These are phyloP conservation scores for Hanseniaspora uvarum DNA, from an alignment of 1,139 yeast genomes.

Conservation along the genomic window DNA sequence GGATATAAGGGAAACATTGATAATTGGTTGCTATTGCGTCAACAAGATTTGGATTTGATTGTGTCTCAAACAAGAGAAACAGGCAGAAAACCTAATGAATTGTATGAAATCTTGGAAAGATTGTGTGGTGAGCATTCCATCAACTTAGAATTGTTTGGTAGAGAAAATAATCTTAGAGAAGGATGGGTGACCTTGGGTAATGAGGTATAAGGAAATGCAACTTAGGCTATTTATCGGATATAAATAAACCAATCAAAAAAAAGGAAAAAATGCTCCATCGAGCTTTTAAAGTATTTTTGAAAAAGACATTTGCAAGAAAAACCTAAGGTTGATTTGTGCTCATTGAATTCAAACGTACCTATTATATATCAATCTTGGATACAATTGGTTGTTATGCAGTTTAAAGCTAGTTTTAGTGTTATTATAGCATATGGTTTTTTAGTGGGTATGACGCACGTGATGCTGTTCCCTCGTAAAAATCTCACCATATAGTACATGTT, in stretches of 20 bases:
- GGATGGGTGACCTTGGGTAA: constrained; percentile 92
- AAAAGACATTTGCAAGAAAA: too few relatives aligned
- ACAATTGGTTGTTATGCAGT: too few relatives aligned
- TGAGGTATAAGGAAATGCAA: constrained; percentile 46
- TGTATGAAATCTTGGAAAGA: constrained; percentile 75
- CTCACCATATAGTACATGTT: neutral
- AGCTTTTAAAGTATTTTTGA: neutral
- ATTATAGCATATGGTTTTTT: too few relatives aligned
- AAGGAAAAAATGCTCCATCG: neutral
- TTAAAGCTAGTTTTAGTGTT: too few relatives aligned
- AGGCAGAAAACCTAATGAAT: constrained; percentile 81
- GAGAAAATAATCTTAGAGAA: constrained; percentile 71
- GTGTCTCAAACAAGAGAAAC: constrained; percentile 82
- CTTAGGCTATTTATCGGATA: neutral
- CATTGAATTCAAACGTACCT: too few relatives aligned
- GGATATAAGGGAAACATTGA: constrained; percentile 70
- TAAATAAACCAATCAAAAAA: neutral
- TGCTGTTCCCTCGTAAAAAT: too few relatives aligned
- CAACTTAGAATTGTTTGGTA: constrained; percentile 79
- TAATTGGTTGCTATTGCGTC: constrained; percentile 49
- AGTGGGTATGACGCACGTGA: neutral
- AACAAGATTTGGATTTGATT: constrained; percentile 62
- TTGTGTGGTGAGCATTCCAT: constrained; percentile 65
- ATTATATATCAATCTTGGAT: too few relatives aligned
- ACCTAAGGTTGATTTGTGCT: too few relatives aligned